Evolutionary conservation across 1,284 basidiomycete species (phyloP).

Genomic region (Phellinidium pouzarii): DNA sequence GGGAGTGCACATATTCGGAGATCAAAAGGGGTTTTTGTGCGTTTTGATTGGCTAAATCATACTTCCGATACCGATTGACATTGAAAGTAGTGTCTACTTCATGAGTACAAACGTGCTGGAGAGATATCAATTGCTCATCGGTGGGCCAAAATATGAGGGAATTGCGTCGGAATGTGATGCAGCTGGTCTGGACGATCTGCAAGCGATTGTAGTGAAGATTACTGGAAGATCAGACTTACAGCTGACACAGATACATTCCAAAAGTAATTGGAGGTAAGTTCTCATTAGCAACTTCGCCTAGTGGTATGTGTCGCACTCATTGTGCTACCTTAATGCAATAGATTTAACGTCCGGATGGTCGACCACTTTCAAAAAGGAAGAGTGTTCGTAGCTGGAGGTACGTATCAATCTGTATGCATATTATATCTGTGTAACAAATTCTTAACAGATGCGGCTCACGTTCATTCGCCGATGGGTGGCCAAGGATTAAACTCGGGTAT

Average conservation of each 20-base stretch:
- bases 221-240: background rate
- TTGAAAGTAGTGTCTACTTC: background rate
- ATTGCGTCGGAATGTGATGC: background rate
- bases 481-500: slow-evolving; percentile 37
- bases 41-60: background rate
- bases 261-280: background rate
- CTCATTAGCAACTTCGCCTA: background rate
- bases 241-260: background rate
- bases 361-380: slow-evolving; percentile 30
- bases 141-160: background rate
- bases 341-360: slow-evolving; percentile 34
- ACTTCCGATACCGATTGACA: background rate
- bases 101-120: background rate
- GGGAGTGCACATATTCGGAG: background rate
- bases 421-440: background rate
- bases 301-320: background rate
- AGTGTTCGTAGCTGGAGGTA: slow-evolving; percentile 34
- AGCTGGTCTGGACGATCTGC: slow-evolving; percentile 1
- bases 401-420: background rate
- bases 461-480: slow-evolving; percentile 40
- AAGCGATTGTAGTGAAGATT: background rate
- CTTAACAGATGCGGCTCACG: slow-evolving; percentile 34
- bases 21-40: background rate
- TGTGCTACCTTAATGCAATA: slow-evolving; percentile 13
- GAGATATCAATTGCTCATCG: background rate